A percentile compares a stretch with the other conserved stretches of the same genome.
Evolutionary conservation across 305 asterid genomes (phyloP).

Genomic region (Fraxinus albicans): DNA sequence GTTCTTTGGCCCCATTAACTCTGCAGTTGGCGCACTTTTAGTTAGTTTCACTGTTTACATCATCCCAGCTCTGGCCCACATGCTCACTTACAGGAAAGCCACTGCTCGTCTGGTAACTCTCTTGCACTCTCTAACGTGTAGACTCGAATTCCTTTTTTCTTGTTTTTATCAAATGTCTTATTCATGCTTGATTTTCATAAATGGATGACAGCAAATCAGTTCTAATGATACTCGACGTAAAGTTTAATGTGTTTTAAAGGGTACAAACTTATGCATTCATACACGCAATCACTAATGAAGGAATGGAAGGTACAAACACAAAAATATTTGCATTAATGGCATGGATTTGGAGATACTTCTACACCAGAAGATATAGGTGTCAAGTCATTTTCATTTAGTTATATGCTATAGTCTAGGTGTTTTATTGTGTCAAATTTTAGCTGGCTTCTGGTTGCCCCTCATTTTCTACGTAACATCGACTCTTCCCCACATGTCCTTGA

Average conservation of each 20-base stretch:
- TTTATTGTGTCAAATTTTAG: not conserved
- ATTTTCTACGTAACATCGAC: not conserved
- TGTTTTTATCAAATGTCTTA: not conserved
- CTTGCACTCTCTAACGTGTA: not conserved
- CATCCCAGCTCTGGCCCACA: conserved; percentile 56
- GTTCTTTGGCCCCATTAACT: conserved; percentile 63
- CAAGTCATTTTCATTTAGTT: conserved; percentile 36
- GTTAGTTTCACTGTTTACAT: conserved; percentile 66
- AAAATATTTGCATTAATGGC: conserved; percentile 16
- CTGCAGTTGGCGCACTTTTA: conserved; percentile 60
- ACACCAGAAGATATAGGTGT: conserved; percentile 31
- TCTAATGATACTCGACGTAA: not conserved
- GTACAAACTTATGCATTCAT: not conserved
- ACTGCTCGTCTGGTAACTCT: conserved; percentile 52
- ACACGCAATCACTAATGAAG: not conserved
- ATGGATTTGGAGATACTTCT: not conserved
- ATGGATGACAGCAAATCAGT: not conserved
- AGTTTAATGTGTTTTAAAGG: not conserved
- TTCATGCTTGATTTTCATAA: not conserved
- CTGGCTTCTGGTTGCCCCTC: not conserved
- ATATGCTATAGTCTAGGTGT: not conserved
- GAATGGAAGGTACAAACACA: not conserved
- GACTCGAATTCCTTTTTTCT: not conserved
- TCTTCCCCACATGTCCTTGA: not conserved
- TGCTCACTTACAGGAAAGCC: conserved; percentile 58